Base-by-base conservation (phyloP, 495 filamentous ascomycete genomes). In the Xeromyces bisporus region DNA sequence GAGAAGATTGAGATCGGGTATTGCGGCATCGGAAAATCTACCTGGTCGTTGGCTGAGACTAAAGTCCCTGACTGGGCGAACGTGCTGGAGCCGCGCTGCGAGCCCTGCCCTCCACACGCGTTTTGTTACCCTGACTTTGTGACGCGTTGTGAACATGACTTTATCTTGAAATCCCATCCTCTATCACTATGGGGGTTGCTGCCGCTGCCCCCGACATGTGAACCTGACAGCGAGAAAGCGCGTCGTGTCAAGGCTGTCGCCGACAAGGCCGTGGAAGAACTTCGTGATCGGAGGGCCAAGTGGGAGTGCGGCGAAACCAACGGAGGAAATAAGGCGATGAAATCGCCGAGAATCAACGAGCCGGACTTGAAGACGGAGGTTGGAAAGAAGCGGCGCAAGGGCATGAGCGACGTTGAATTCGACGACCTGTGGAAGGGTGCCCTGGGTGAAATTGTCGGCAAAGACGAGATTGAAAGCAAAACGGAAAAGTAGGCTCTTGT, bases 1-100 rank as follows among this genome's bases (percentile, higher is more conserved):
- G 91, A 97, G 52, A 94, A 96, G 65, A 55, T 91, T 8, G 81
- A 81, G 23, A 82, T 93, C 25, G 89, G 89, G 15, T 97, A 87
- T 50, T 97, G 89, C 50, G 87, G 86, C 14, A 71, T 89, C 39
- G 89, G 85, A 11, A 67, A 72, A 36, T 60, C 71, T 21, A 70
- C 67, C 16, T 61, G 61, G 50, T 63, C 62, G 3, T 35, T 69
- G 26, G 44, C 66, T 7, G 55, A 63, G n/a, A 58, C 64, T 1
- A 56, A 58, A 15, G 55, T 79, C 15, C 78, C 78, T 5, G 73
- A 75, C 32, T 84, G 74, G 69, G 64, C 73, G 0, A 64, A 64
- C 26, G 56, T 67, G 25, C 37, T 82, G 6, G 75, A 85, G 41
- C 86, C 85, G 2, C 63, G 75, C 35, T 97, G 89, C 51, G 87